Conservation (phyloP, 805 yeast genomes). For the Cyberlindnera misumaiensis region DNA sequence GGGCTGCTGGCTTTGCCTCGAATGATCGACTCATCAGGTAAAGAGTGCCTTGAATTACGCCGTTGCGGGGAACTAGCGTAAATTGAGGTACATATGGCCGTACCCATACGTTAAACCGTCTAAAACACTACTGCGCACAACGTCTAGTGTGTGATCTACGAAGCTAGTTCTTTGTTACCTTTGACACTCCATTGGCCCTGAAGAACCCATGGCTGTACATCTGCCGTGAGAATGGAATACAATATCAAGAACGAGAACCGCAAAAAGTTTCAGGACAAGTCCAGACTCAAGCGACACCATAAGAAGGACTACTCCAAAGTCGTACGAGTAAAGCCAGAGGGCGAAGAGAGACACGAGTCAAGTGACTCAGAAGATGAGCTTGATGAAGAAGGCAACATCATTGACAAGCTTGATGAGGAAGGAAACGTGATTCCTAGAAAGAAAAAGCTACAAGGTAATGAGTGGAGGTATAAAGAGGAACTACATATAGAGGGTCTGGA, state of each 20-base stretch:
- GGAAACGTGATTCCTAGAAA: conserved; percentile 3
- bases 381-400: conserved; percentile 12
- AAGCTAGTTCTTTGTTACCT: too few relatives aligned
- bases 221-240: conserved; percentile 16
- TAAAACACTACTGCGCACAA: too few relatives aligned
- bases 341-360: not conserved
- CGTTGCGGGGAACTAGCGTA: too few relatives aligned
- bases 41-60: too few relatives aligned
- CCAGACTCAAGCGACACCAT: conserved; percentile 31
- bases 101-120: too few relatives aligned
- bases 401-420: conserved; percentile 6
- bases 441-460: conserved; percentile 13
- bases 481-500: conserved; percentile 16
- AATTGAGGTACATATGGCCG: too few relatives aligned
- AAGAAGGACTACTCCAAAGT: conserved; percentile 31
- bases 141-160: too few relatives aligned
- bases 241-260: conserved; percentile 32
- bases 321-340: conserved; percentile 9
- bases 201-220: too few relatives aligned
- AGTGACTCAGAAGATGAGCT: conserved; percentile 8
- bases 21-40: too few relatives aligned
- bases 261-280: conserved; percentile 35
- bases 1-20: too few relatives aligned
- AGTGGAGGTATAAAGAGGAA: conserved; percentile 20
- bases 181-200: too few relatives aligned